Base-by-base conservation (phyloP, 495 filamentous ascomycete species). In the Lichenothelia convexa region DNA sequence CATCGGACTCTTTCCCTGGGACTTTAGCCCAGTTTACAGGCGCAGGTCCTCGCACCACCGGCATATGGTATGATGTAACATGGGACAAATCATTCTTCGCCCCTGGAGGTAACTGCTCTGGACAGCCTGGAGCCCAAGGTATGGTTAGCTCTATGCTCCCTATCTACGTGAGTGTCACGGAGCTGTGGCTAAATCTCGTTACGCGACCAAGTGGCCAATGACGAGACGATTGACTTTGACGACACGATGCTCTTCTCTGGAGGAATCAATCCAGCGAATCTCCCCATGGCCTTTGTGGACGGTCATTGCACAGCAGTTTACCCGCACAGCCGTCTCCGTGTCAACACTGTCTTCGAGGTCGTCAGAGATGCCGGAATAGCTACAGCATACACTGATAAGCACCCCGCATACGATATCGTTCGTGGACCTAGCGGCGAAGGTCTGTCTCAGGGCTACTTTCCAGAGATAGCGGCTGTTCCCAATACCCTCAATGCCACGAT, bases 331-430 rank as follows among this genome's bases (percentile, higher is more conserved):
- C 51, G 46, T 18, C 20, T 58, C 27, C 51, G 56, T 12, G 53
- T 58, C 40, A 60, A 60, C 38, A 60, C 56, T 7, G 37, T 55
- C 30, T 60, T 48, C 21, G 57, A 60, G 36, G 35, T 60, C 11
- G 48, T 53, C 15, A 20, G 44, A 8, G 45, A 36, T 8, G 38
- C 30, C 0, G 54, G 56, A 17, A 31, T 45, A 7, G 34, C 49
- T 16, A 60, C 57, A 6, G 57, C 57, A 11, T 60, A 60, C 32
- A 43, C 56, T 1, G 57, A 60, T 33, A 60, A 60, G 46, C 57
- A 60, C 34, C 51, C 51, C 13, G 43, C 57, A 2, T 60, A 60
- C 32, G 57, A 60, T 27, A 27, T 60, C 19, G 45, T 60, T 15
- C 35, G 51, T 16, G 52, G 52, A 1, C 57, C 57, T 15, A 45